Conservation (phyloP, 2,329 filamentous ascomycete genomes). For the Tolypocladium amazonense region DNA sequence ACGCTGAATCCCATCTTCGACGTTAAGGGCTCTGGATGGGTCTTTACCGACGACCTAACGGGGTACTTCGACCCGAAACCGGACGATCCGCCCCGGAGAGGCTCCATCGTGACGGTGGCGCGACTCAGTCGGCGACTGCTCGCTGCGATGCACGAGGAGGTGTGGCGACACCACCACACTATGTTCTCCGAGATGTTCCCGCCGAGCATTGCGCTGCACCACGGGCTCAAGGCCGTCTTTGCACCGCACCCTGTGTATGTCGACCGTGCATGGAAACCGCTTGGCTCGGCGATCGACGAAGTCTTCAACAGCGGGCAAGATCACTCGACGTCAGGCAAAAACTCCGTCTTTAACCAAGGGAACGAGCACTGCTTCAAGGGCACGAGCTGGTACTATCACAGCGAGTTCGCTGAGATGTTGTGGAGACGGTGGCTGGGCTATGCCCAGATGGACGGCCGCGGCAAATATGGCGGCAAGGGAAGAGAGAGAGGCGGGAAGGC, state of each 20-base stretch:
- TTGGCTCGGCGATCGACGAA: conserved; percentile 51
- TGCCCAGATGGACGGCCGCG: conserved; percentile 39
- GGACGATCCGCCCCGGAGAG: conserved; percentile 45
- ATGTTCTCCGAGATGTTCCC: conserved; percentile 80
- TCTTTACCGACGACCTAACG: conserved; percentile 59
- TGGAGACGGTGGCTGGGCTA: conserved; percentile 70
- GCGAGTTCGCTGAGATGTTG: conserved; percentile 63
- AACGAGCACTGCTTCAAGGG: conserved; percentile 79
- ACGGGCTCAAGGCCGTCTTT: conserved; percentile 68
- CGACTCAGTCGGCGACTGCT: conserved; percentile 58
- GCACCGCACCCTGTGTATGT: conserved; percentile 75
- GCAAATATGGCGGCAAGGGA: conserved; percentile 34
- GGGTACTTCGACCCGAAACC: conserved; percentile 49
- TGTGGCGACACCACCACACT: conserved; percentile 52
- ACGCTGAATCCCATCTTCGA: conserved; percentile 71
- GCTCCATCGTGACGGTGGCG: conserved; percentile 60
- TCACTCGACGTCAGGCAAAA: conserved; percentile 51
- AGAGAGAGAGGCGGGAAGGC: conserved; percentile 38
- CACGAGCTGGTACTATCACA: conserved; percentile 77
- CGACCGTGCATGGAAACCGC: conserved; percentile 63
- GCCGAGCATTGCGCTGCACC: conserved; percentile 58
- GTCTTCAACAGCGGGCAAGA: conserved; percentile 71
- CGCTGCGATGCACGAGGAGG: conserved; percentile 65
- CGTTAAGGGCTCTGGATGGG: conserved; percentile 59
- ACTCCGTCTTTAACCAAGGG: conserved; percentile 55